Evolutionary conservation across 306 rosid species (phyloP), one percentile per base, ranked within the genome.

Genomic region (Quillaja saponaria): DNA sequence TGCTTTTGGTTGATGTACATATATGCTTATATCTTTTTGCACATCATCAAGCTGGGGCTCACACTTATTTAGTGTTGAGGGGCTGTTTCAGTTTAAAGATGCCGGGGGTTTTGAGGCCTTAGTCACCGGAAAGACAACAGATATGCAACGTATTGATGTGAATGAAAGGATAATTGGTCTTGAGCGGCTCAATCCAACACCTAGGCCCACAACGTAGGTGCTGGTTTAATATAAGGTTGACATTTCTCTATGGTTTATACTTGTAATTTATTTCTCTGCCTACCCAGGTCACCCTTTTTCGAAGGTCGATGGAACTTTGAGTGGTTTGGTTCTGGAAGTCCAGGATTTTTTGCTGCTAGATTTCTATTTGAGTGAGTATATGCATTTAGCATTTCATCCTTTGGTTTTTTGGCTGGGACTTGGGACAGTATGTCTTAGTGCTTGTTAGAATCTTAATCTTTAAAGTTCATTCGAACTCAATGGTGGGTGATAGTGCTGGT

Each of bases 241-340:
- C 41, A 38, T 34, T 1, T 64, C n/a, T 49, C 14, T 42, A 8
- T 73, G 40, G 37, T 59, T 57, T 54, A 19, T 62, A 58, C 80
- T 39, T 73, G 74, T 63, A 72, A 64, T 67, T 81, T 48, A 86
- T 47, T 41, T 17, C 48, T 67, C 64, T 73, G 67, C 76, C 63
- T 70, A 80, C 86, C 67, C 90, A 94, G 99, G 82, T 94, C 99
- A 35, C 96, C 99, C 67, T 85, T 84, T 80, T 75, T 89, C 67
- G 99, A 94, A 85, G 97, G 99, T 35, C 68, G 73, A 61, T 94
- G 99, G 99, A 94, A 87, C 69, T 85, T 89, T 56, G 95, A 89
- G 80, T 94, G 99, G 97, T 85, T 89, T 80, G 97, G 90, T 49
- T 77, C 95, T 3, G 83, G 90, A 63, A 85, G 80, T 64, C 95